Evolutionary conservation across 2,329 filamentous ascomycete genomes (phyloP), one percentile per base, ranked within the genome.

Genomic region (Stagonosporopsis chrysanthemi): DNA sequence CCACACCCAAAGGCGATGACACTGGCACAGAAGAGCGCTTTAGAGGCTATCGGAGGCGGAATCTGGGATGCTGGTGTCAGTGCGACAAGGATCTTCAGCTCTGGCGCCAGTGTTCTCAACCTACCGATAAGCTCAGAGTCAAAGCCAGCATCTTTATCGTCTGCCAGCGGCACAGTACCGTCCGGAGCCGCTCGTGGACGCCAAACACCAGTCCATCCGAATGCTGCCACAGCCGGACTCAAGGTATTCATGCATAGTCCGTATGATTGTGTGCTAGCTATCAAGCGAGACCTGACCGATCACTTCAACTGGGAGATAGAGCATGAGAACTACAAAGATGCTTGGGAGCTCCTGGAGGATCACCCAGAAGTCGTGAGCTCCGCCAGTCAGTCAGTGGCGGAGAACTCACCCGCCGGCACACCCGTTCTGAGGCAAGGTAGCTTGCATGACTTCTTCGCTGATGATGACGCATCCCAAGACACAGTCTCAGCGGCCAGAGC

Each of bases 221-320:
- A 84, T 63, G 78, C 79, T 17, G 76, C 79, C 5, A 82, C 83
- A 9, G 80, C 83, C 35, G 88, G 88, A 6, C 81, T 88, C 64
- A 90, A 98, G 70, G 90, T 99, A 15, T 97, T 97, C 73, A 91
- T 99, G 38, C 92, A 97, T 69, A 97, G 92, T 67, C 95, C 95
- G 0, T 99, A 96, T 71, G 95, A 99, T 76, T 98, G 93, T 68
- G 89, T 98, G n/a, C 80, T 97, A 52, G 91, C 92, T 0, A 91
- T 95, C 2, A 93, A 93, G 72, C 84, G 95, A 65, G 93, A 97
- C 69, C 82, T 96, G 15, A 82, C 87, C 3, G 95, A 99, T 76
- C 92, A 96, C 69, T 80, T 98, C 22, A 81, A 83, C 7, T 99
- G 94, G 94, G 81, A 98, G 14, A 74, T 96, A 26, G 90, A 94